A percentile compares a stretch with the other conserved stretches of the same genome.
phyloP scores from a whole-genome alignment of 495 filamentous ascomycete species.

The Aspergillus bertholletiae region DNA sequence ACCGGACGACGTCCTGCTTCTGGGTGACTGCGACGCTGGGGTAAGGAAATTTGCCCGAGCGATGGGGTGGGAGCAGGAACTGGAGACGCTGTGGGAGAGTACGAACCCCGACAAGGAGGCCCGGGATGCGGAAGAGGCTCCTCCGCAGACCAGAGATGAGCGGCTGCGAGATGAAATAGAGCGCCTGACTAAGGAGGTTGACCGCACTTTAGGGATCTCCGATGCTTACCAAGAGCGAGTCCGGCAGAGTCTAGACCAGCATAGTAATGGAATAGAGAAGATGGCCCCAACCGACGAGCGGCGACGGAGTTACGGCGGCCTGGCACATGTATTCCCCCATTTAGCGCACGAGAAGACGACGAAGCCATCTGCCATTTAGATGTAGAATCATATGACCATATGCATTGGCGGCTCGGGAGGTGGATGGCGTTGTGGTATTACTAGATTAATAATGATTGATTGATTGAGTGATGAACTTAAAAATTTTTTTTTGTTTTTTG shows the following conservation, averaged over 20 bases:
- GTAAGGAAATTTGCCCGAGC: constrained; percentile 78
- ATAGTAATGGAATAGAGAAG: constrained; percentile 2
- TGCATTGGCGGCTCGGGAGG: not conserved
- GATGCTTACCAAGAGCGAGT: constrained; percentile 43
- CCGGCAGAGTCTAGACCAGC: constrained; percentile 30
- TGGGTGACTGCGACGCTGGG: constrained; percentile 78
- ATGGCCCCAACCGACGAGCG: not conserved
- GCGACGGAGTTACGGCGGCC: constrained; percentile 13
- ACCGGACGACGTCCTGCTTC: constrained; percentile 69
- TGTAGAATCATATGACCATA: not conserved
- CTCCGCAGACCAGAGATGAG: constrained; percentile 49
- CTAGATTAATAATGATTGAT: not conserved
- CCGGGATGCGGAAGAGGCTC: constrained; percentile 28
- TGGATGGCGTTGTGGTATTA: not conserved
- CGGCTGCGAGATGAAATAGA: constrained; percentile 50
- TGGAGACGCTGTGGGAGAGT: constrained; percentile 65
- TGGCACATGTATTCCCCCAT: constrained; percentile 46
- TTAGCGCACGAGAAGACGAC: constrained; percentile 25
- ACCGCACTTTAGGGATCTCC: constrained; percentile 46
- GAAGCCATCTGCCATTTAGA: not conserved
- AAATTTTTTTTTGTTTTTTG: not conserved
- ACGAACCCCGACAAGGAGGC: constrained; percentile 43
- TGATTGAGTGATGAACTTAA: too few species aligned
- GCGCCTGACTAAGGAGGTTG: constrained; percentile 50
- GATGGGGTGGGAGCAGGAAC: constrained; percentile 82